Conservation (phyloP, 441 rosid genomes). For the Eutrema salsugineum region DNA sequence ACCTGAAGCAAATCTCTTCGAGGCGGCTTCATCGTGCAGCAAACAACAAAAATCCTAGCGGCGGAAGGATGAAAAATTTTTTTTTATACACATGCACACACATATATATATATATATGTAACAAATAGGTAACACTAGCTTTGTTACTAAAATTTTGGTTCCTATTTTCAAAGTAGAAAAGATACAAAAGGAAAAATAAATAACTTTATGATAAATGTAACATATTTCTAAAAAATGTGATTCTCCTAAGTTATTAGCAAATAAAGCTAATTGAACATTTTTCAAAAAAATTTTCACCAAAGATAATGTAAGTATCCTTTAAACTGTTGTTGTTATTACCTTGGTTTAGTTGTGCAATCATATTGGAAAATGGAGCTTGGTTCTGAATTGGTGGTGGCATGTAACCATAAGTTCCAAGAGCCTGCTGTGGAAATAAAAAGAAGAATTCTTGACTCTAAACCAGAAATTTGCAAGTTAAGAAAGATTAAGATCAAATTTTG, state of each 20-base stretch:
- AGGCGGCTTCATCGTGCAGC: not conserved
- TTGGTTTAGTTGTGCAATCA: slow-evolving; percentile 69
- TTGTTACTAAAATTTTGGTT: not conserved
- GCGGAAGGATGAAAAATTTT: not conserved
- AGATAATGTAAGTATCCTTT: no score
- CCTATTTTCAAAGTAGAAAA: not conserved
- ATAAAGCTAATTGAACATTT: not conserved
- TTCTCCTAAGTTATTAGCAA: not conserved
- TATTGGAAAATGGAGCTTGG: slow-evolving; percentile 66
- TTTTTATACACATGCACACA: no score
- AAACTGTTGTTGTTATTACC: slow-evolving; percentile 47
- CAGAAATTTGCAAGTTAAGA: no score
- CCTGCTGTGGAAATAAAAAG: no score
- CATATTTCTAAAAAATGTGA: not conserved
- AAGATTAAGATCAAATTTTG: no score
- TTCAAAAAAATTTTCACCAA: not conserved
- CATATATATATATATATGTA: not conserved
- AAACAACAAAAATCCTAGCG: not conserved
- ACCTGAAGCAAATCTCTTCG: not conserved
- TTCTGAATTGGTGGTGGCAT: slow-evolving; percentile 85
- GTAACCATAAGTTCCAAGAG: slow-evolving; percentile 91
- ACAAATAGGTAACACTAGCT: not conserved
- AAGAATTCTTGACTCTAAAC: no score
- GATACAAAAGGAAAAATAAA: not conserved
- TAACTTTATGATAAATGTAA: not conserved